phyloP scores from a whole-genome alignment of 2,329 filamentous ascomycete genomes.

The Xenoacremonium recifei region DNA sequence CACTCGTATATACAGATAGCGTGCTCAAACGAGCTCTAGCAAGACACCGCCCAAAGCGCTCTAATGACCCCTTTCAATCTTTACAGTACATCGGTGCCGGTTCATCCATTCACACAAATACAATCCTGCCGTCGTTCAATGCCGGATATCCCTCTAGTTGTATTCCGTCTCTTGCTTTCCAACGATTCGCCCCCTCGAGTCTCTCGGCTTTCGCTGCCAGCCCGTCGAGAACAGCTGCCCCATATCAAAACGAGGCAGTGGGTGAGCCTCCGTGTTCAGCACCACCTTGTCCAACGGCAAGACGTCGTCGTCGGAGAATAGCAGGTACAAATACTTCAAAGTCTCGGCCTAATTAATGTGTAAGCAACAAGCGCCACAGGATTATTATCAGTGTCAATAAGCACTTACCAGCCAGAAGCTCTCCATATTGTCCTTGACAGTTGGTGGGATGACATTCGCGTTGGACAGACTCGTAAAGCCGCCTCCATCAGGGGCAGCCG shows the following conservation, averaged over 20 bases:
- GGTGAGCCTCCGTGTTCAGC: constrained; percentile 94
- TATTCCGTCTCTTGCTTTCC: constrained; percentile 12
- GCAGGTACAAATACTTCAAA: constrained; percentile 93
- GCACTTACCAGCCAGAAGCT: constrained; percentile 91
- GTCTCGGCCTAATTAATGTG: constrained; percentile 89
- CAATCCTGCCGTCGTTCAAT: background rate
- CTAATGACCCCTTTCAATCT: too few relatives aligned
- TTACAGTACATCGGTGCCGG: too few relatives aligned
- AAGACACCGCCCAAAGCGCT: too few relatives aligned
- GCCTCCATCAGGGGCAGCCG: constrained; percentile 71
- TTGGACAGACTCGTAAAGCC: constrained; percentile 82
- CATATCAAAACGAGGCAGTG: constrained; percentile 83
- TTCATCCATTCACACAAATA: background rate
- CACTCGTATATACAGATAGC: too few relatives aligned
- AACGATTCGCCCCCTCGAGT: constrained; percentile 40
- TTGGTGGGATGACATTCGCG: constrained; percentile 69
- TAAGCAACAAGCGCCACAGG: too few relatives aligned
- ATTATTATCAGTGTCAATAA: background rate
- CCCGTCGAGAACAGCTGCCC: constrained; percentile 75
- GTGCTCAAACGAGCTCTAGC: too few relatives aligned
- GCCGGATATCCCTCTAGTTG: constrained; percentile 4
- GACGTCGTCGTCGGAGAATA: constrained; percentile 83
- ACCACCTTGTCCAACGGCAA: constrained; percentile 85
- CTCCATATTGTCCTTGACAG: constrained; percentile 88
- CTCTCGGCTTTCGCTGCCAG: constrained; percentile 70